Percentiles rank a stretch among this genome's conserved stretches.
Conservation (phyloP, 108 stramenopile genomes). For the Hondaea fermentalgiana region DNA sequence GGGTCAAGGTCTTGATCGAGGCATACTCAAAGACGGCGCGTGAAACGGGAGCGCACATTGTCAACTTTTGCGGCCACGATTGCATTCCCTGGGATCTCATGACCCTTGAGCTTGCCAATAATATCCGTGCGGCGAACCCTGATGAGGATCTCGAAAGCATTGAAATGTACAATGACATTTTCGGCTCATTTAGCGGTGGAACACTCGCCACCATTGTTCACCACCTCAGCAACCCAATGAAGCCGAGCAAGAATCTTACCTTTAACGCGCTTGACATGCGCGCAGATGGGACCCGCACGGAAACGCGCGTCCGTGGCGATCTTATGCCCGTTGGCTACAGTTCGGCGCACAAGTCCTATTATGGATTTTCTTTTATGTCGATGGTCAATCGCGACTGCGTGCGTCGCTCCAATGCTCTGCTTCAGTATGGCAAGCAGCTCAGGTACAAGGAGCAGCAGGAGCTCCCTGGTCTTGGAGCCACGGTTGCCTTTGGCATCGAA, state of each 20-base stretch:
- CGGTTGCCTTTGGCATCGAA: background rate
- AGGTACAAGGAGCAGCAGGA: background rate
- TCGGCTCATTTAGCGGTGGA: background rate
- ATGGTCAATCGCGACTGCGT: background rate
- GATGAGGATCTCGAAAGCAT: background rate
- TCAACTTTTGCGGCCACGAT: conserved; percentile 73
- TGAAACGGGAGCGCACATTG: conserved; percentile 57
- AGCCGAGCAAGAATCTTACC: background rate
- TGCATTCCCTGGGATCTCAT: conserved; percentile 76
- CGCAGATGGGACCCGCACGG: background rate
- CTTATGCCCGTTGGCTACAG: background rate
- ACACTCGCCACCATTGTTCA: background rate
- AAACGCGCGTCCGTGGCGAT: background rate
- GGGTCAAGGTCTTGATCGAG: conserved; percentile 64
- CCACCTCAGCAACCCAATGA: background rate
- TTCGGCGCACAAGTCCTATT: background rate
- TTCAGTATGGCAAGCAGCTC: background rate
- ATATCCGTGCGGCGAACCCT: background rate
- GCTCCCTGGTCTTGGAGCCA: background rate
- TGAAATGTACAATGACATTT: background rate
- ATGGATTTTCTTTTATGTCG: background rate
- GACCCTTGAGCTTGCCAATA: background rate
- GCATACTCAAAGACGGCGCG: conserved; percentile 47
- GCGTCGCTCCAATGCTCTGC: background rate
- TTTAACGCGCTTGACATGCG: background rate